These are phyloP conservation scores for Raphanus sativus DNA, from an alignment of 345 rosid species.

Conservation along the genomic window DNA sequence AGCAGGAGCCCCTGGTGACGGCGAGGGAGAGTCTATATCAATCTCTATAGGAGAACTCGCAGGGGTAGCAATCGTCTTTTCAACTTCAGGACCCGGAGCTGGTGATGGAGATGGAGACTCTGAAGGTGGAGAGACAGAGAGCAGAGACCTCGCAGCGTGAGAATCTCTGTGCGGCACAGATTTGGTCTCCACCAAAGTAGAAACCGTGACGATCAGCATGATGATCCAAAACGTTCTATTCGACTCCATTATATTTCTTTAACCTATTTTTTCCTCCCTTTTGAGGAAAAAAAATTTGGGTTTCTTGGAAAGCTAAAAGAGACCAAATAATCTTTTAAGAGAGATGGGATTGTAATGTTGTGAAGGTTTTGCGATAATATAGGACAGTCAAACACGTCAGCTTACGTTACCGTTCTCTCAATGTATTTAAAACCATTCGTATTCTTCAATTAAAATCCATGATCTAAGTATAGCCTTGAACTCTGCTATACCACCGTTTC, in stretches of 20 bases:
- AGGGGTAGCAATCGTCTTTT: not conserved
- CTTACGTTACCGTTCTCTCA: not conserved
- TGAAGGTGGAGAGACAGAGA: slow-evolving; percentile 11
- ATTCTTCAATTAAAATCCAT: not conserved
- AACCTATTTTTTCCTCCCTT: not conserved
- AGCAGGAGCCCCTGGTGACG: not conserved
- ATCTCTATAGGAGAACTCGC: not conserved
- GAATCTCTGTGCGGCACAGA: slow-evolving; percentile 3
- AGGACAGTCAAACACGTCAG: not conserved
- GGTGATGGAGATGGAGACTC: slow-evolving; percentile 10
- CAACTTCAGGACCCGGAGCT: not conserved
- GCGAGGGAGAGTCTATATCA: not conserved
- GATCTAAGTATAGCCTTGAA: not conserved
- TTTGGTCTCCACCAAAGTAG: slow-evolving; percentile 23
- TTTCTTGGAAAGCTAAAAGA: not conserved
- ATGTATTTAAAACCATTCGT: not conserved
- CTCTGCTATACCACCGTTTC: not conserved
- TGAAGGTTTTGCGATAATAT: not conserved
- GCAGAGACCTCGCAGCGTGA: slow-evolving; percentile 18
- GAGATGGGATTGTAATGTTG: not conserved
- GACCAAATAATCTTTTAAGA: slow-evolving; percentile 5
- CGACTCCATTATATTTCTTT: slow-evolving; percentile 17
- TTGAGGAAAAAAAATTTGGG: not conserved
- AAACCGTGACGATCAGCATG: slow-evolving; percentile 32
- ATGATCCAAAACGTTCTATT: slow-evolving; percentile 1